Percentiles rank a stretch among this genome's conserved stretches.
Evolutionary conservation across 2,329 filamentous ascomycete species (phyloP).

Genomic region (Thelonectria rubi): DNA sequence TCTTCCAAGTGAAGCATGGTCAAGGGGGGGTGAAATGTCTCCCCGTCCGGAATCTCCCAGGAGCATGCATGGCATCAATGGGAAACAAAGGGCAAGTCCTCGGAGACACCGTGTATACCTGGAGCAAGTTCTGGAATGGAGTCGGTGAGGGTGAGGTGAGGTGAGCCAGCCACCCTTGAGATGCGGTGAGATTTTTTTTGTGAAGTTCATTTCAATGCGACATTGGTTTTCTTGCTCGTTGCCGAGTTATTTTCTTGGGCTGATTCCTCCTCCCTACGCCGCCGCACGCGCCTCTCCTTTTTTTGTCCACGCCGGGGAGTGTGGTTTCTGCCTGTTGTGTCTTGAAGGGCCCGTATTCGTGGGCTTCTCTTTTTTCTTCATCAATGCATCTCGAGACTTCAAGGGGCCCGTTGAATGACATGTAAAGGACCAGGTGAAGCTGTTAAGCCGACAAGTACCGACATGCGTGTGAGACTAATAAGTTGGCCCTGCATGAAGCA

Average conservation of each 20-base stretch:
- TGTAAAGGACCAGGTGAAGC: not conserved
- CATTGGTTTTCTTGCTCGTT: slow-evolving; percentile 3
- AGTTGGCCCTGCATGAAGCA: not conserved
- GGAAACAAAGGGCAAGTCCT: slow-evolving; percentile 5
- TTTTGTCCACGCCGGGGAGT: not conserved
- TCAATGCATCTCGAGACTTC: no score
- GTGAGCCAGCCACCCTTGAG: not conserved
- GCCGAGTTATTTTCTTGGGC: slow-evolving; percentile 13
- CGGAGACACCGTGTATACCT: slow-evolving; percentile 17
- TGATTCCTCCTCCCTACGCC: not conserved
- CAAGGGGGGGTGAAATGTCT: no score
- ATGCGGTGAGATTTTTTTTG: slow-evolving; percentile 10
- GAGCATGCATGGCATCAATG: not conserved
- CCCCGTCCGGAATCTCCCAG: no score
- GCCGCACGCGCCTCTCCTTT: not conserved
- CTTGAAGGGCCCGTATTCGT: no score
- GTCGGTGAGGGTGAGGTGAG: not conserved
- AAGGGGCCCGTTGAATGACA: not conserved
- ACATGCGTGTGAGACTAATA: not conserved
- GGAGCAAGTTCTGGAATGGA: not conserved
- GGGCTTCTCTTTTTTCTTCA: no score
- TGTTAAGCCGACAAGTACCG: not conserved
- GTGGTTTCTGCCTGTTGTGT: not conserved
- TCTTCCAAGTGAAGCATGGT: no score
- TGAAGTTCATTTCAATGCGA: not conserved